These are phyloP conservation scores for Trichosporon faecale DNA, from an alignment of 1,284 basidiomycete genomes.

Conservation along the genomic window DNA sequence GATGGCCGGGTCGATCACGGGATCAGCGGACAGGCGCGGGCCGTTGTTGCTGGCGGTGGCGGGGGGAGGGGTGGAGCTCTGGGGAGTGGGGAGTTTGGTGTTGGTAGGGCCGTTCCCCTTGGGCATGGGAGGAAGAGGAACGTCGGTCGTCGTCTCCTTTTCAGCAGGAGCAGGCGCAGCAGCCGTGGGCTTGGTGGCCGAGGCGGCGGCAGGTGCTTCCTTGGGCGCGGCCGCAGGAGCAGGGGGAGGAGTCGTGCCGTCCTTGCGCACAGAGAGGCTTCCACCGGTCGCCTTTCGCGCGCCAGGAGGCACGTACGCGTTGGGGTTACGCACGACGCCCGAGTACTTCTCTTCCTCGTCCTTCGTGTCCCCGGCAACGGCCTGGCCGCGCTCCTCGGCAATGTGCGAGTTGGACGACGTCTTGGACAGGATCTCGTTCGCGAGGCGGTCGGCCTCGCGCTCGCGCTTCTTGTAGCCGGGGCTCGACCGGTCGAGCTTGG, in stretches of 20 bases:
- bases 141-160: slow-evolving; percentile 4
- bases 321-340: slow-evolving; percentile 80
- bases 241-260: not conserved
- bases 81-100: not conserved
- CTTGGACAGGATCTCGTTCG: slow-evolving; percentile 79
- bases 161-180: slow-evolving; percentile 23
- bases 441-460: slow-evolving; percentile 79
- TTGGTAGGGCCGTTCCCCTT: slow-evolving; percentile 28
- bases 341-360: slow-evolving; percentile 99
- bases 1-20: slow-evolving; percentile 31
- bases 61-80: slow-evolving; percentile 11
- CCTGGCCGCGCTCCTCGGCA: slow-evolving; percentile 79
- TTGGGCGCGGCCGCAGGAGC: no score
- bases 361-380: slow-evolving; percentile 61
- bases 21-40: slow-evolving; percentile 22
- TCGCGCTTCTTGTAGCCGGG: slow-evolving; percentile 80
- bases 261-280: slow-evolving; percentile 18
- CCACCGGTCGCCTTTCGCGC: slow-evolving; percentile 58
- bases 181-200: slow-evolving; percentile 26
- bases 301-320: slow-evolving; percentile 89
- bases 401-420: slow-evolving; percentile 75
- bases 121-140: slow-evolving; percentile 6
- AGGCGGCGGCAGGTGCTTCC: slow-evolving; percentile 10
- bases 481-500: slow-evolving; percentile 78
- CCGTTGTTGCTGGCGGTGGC: slow-evolving; percentile 10